Evolutionary conservation across 768 basidiomycete species (phyloP).

Genomic region (Kwoniella sp.): DNA sequence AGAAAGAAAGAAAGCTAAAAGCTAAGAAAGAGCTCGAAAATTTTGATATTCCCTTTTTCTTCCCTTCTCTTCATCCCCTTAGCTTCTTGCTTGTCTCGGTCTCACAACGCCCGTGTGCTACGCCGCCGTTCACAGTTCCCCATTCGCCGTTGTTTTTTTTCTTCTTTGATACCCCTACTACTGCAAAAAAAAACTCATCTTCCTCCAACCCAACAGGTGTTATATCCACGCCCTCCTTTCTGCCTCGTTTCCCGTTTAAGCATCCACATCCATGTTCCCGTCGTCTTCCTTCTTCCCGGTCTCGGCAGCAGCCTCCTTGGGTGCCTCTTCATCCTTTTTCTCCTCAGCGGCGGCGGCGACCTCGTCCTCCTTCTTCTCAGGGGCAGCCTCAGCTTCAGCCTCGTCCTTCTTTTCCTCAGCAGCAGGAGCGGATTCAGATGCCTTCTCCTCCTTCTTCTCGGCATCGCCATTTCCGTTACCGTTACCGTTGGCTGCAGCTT

Average conservation of each 20-base stretch:
- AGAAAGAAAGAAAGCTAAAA: neutral
- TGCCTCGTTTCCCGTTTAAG: too few species aligned
- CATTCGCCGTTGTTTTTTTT: too few species aligned
- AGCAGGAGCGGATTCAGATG: conserved; percentile 27
- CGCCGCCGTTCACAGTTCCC: too few species aligned
- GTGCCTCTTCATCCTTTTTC: conserved; percentile 6
- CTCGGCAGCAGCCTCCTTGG: conserved; percentile 21
- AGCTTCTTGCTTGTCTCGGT: neutral
- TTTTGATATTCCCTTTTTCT: too few species aligned
- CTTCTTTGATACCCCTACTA: too few species aligned
- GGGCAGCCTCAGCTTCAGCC: neutral
- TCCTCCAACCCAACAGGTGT: too few species aligned
- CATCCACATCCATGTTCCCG: conserved; percentile 1
- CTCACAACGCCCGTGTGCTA: too few species aligned
- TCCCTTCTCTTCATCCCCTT: too few species aligned
- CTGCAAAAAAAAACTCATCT: too few species aligned
- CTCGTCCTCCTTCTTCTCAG: conserved; percentile 5
- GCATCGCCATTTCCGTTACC: neutral
- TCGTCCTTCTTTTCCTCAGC: conserved; percentile 11
- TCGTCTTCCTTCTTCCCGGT: neutral
- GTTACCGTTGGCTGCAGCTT: conserved; percentile 7
- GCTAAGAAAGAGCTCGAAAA: neutral
- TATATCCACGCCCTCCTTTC: too few species aligned
- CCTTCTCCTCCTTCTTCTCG: conserved; percentile 69
- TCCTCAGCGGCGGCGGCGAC: conserved; percentile 1